phyloP scores from a whole-genome alignment of 805 yeast genomes.

The Spencermartinsiella europaea region DNA sequence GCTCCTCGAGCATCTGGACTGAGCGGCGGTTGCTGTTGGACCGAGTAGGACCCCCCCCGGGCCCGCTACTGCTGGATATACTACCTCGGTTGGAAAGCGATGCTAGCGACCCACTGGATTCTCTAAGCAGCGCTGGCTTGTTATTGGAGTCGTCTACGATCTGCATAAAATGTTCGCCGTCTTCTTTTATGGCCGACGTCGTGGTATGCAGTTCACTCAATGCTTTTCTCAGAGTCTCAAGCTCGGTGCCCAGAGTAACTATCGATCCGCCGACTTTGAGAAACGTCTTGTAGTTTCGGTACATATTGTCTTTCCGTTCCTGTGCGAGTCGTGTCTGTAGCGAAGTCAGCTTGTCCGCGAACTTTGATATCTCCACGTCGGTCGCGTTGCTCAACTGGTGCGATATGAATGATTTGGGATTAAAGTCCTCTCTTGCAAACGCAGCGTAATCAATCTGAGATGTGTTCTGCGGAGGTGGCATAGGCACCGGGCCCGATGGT shows the following conservation, averaged over 20 bases:
- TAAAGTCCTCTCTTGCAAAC: slow-evolving; percentile 30
- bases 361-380: slow-evolving; percentile 67
- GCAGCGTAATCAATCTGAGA: slow-evolving; percentile 4
- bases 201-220: slow-evolving; percentile 58
- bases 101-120: slow-evolving; percentile 1
- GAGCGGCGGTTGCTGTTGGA: slow-evolving; percentile 53
- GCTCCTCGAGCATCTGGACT: slow-evolving; percentile 64
- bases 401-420: slow-evolving; percentile 46
- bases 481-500: background rate
- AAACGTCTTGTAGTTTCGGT: slow-evolving; percentile 30
- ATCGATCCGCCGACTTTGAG: slow-evolving; percentile 44
- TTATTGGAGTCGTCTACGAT: background rate
- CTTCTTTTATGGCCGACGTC: slow-evolving; percentile 51
- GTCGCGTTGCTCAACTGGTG: slow-evolving; percentile 56
- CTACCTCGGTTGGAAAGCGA: slow-evolving; percentile 19
- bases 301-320: slow-evolving; percentile 28
- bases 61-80: background rate
- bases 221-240: slow-evolving; percentile 54
- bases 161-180: slow-evolving; percentile 45
- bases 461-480: background rate
- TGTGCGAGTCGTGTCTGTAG: slow-evolving; percentile 35
- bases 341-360: slow-evolving; percentile 48
- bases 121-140: background rate
- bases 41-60: background rate
- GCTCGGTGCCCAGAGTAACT: slow-evolving; percentile 56